These are phyloP conservation scores for Schizochytrium sp. DNA, from an alignment of 108 stramenopile genomes.

Conservation along the genomic window DNA sequence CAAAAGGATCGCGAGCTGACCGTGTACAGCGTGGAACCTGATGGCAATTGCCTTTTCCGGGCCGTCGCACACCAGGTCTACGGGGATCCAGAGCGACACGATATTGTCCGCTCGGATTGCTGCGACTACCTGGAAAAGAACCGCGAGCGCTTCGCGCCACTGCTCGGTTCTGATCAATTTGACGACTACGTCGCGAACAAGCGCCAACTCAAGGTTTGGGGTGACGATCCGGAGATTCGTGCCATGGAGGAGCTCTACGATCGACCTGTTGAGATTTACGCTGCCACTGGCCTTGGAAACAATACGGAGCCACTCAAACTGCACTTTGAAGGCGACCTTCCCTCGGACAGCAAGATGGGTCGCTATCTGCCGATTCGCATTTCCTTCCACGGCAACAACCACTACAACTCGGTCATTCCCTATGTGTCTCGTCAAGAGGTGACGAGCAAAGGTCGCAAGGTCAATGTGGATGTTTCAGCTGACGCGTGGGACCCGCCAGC, in stretches of 20 bases:
- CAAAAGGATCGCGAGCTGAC: conserved; percentile 19
- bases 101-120: conserved; percentile 32
- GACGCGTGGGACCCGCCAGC: neutral
- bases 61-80: conserved; percentile 54
- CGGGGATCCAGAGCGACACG: conserved; percentile 41
- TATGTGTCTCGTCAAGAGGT: neutral
- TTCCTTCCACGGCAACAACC: conserved; percentile 31
- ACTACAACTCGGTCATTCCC: conserved; percentile 32
- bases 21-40: conserved; percentile 34
- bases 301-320: conserved; percentile 4
- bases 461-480: neutral
- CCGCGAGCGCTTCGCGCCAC: neutral
- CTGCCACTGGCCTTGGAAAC: neutral
- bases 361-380: conserved; percentile 8
- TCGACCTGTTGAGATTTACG: neutral
- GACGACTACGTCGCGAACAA: conserved; percentile 19
- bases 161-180: neutral
- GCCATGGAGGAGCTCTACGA: conserved; percentile 83
- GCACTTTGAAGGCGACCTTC: conserved; percentile 19
- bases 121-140: conserved; percentile 20
- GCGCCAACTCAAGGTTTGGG: conserved; percentile 50
- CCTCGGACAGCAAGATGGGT: neutral
- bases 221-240: conserved; percentile 91
- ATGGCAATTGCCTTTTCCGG: conserved; percentile 55
- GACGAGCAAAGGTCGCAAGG: neutral